These are phyloP conservation scores for Fraxinus xanthoxyloides DNA, from an alignment of 305 asterid genomes.

Conservation along the genomic window DNA sequence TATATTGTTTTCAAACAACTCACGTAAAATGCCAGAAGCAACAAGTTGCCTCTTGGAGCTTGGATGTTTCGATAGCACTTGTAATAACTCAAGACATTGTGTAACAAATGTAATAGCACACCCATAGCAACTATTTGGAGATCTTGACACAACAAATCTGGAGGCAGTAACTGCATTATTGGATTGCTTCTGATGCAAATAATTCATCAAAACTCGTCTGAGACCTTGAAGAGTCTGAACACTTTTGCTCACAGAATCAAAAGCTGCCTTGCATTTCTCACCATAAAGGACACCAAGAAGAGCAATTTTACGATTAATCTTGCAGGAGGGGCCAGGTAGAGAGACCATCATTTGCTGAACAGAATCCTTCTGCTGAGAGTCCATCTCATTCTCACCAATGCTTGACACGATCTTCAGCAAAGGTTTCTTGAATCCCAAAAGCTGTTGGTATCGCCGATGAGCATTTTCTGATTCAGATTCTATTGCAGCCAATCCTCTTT, in stretches of 20 bases:
- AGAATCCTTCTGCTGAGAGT: conserved; percentile 98
- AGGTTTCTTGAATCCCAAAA: conserved; percentile 97
- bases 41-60: conserved; percentile 93
- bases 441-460: conserved; percentile 98
- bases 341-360: conserved; percentile 99
- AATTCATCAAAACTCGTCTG: conserved; percentile 88
- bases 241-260: conserved; percentile 99
- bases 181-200: conserved; percentile 90
- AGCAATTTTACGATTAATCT: conserved; percentile 98
- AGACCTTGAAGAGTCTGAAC: conserved; percentile 99
- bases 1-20: conserved; percentile 94
- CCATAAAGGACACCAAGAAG: conserved; percentile 99
- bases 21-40: conserved; percentile 85
- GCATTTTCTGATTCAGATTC: conserved; percentile 99
- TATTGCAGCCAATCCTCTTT: conserved; percentile 91
- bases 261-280: conserved; percentile 99
- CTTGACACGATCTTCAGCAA: conserved; percentile 92
- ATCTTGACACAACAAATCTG: conserved; percentile 84
- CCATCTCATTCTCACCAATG: conserved; percentile 99
- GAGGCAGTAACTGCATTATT: conserved; percentile 70
- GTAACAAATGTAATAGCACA: conserved; percentile 94
- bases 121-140: conserved; percentile 97
- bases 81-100: conserved; percentile 94
- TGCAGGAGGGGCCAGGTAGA: conserved; percentile 98
- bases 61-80: conserved; percentile 80